Conservation (phyloP, 2,329 filamentous ascomycete genomes). For the Mycosphaerelloides madeirae region DNA sequence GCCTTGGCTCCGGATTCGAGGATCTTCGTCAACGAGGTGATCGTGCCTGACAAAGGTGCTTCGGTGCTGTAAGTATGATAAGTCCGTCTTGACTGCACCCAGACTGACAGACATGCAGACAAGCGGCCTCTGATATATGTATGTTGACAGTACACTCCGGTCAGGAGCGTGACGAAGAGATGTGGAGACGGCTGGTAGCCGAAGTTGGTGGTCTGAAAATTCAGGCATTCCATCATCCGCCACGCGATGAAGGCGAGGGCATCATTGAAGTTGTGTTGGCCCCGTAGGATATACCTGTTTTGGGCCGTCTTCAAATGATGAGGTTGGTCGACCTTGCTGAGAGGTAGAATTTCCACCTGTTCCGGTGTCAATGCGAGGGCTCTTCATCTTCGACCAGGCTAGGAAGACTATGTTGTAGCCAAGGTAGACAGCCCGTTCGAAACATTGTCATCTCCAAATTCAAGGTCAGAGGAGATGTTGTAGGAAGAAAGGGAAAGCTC, state of each 20-base stretch:
- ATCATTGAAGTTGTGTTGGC: conserved; percentile 1
- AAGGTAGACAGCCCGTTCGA: no score
- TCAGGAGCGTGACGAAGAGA: conserved; percentile 3
- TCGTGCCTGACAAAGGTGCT: neutral
- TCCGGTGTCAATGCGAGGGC: no score
- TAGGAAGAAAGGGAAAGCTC: no score
- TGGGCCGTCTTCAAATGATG: no score
- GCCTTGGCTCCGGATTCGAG: conserved; percentile 2
- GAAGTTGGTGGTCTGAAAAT: conserved; percentile 1
- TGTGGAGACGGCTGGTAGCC: neutral
- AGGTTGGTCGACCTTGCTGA: no score
- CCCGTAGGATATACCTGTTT: neutral
- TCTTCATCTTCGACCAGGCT: no score
- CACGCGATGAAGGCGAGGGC: neutral
- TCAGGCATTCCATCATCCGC: neutral
- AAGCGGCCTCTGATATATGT: neutral
- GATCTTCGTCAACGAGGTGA: conserved; percentile 3
- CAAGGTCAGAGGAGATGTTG: no score
- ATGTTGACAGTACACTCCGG: conserved; percentile 2
- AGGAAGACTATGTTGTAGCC: no score
- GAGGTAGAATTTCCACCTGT: no score
- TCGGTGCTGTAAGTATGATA: neutral
- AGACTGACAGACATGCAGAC: neutral
- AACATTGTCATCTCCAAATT: no score
- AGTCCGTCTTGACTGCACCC: neutral